Evolutionary conservation across 495 filamentous ascomycete species (phyloP).

Genomic region (Geopyxis carbonaria): DNA sequence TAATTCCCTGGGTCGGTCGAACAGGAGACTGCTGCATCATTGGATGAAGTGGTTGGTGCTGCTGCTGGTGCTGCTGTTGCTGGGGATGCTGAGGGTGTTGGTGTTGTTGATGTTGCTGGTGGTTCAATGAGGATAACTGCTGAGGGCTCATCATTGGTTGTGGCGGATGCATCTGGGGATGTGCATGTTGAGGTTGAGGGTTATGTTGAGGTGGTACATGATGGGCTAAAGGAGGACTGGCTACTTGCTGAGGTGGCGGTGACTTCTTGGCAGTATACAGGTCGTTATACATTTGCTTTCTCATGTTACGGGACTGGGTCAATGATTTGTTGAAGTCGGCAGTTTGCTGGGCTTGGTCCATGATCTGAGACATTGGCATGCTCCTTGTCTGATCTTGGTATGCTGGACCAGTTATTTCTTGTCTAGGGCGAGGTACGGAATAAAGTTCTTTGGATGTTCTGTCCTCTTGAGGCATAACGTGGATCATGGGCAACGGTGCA

Average conservation of each 20-base stretch:
- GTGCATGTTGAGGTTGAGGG: slow-evolving; percentile 39
- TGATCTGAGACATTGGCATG: slow-evolving; percentile 62
- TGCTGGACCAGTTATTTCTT: slow-evolving; percentile 73
- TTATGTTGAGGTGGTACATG: slow-evolving; percentile 28
- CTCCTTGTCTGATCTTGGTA: slow-evolving; percentile 77
- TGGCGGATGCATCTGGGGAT: slow-evolving; percentile 31
- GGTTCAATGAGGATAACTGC: slow-evolving; percentile 28
- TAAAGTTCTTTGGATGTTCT: slow-evolving; percentile 61
- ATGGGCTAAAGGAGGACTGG: slow-evolving; percentile 24
- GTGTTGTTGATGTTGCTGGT: slow-evolving; percentile 27
- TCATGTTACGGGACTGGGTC: slow-evolving; percentile 53
- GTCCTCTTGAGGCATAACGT: slow-evolving; percentile 55
- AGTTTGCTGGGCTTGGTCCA: slow-evolving; percentile 73
- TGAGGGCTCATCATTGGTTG: slow-evolving; percentile 25
- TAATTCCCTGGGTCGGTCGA: slow-evolving; percentile 21
- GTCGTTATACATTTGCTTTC: slow-evolving; percentile 52
- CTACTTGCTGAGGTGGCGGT: slow-evolving; percentile 45
- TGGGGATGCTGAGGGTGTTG: slow-evolving; percentile 32
- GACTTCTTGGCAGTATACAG: slow-evolving; percentile 46
- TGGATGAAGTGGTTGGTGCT: slow-evolving; percentile 22
- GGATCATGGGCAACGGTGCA: slow-evolving; percentile 69
- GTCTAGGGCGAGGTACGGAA: slow-evolving; percentile 65
- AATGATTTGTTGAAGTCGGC: slow-evolving; percentile 80
- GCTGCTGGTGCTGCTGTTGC: slow-evolving; percentile 38
- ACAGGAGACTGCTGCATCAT: slow-evolving; percentile 28